Evolutionary conservation across 495 filamentous ascomycete species (phyloP), one percentile per base, ranked within the genome.

Genomic region (Penicillium nucicola): DNA sequence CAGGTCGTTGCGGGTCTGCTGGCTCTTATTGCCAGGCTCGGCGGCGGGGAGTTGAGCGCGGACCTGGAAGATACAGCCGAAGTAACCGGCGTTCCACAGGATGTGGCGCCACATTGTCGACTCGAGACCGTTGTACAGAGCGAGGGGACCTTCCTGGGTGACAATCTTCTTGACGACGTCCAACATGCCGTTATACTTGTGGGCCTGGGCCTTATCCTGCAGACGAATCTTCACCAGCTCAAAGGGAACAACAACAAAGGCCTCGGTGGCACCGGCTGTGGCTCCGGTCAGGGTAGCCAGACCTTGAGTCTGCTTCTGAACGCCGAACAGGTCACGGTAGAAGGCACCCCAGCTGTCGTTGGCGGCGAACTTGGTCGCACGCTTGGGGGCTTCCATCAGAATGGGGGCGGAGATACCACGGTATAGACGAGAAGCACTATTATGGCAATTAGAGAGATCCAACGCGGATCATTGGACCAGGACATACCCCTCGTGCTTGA

Each of bases 371-470:
- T 98, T 98, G 72, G 88, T 96, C 8, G 93, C 93, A 67, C 93
- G 85, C 82, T 98, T 98, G 48, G 93, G 93, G 14, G 93, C 93
- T 74, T 98, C 93, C 93, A 98, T 97, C 55, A 97, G 75, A 57
- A 98, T 97, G 17, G 93, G 93, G 12, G 95, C 92, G 23, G 82
- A 85, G 67, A 98, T 98, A 65, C 93, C 93, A 61, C 93, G 88
- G 76, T 98, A 98, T 15, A 98, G 75, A 43, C 92, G 83, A 46
- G 89, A 92, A 69, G 86, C 83, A 23, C 90, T 95, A 49, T 42
- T 23, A 20, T 32, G 25, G 18, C 41, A 18, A 14, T 59, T 36
- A 57, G 51, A 42, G 32, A n/a, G 35, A 32, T 35, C 22, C 28
- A 5, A 44, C 13, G 33, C 30, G 25, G 37, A 15, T 48, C 46